A percentile compares a stretch with the other conserved stretches of the same genome.
Evolutionary conservation across 176 grass and related monocot species (phyloP).

Genomic region (Bonia amplexicaulis): DNA sequence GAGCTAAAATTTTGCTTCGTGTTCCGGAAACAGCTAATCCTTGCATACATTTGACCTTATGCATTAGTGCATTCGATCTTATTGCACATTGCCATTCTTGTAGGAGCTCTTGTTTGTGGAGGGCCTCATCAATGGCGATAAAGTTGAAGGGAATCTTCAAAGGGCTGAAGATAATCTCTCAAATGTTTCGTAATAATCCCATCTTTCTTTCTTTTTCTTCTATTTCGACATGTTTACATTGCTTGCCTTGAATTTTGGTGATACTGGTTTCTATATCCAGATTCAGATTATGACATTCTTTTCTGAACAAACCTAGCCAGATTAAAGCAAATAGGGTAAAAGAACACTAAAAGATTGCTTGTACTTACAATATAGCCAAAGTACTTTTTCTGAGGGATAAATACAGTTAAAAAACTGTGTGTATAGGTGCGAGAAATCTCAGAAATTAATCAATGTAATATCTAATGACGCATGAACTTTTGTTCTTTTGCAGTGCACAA

Average conservation of each 20-base stretch:
- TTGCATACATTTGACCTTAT: background rate
- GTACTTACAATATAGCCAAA: background rate
- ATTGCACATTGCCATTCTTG: constrained; percentile 1
- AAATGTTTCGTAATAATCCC: constrained; percentile 65
- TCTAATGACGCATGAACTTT: background rate
- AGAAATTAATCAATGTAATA: background rate
- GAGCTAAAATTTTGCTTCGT: background rate
- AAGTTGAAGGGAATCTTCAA: constrained; percentile 94
- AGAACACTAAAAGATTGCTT: background rate
- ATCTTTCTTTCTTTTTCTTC: background rate
- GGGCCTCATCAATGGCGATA: constrained; percentile 32
- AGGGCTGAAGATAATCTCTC: constrained; percentile 79
- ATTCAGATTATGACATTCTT: background rate
- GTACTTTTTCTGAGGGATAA: background rate
- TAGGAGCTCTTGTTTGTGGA: constrained; percentile 21
- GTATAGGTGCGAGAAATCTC: background rate
- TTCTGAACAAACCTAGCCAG: background rate
- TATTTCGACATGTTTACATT: background rate
- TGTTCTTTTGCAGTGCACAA: constrained; percentile 55
- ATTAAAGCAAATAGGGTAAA: background rate
- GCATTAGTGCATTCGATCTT: background rate
- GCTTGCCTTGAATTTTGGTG: background rate
- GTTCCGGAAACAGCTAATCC: background rate
- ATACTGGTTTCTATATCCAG: background rate
- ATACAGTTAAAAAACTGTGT: background rate